These are phyloP conservation scores for Paracamarosporium sp. DNA, from an alignment of 2,329 filamentous ascomycete genomes.

Conservation along the genomic window DNA sequence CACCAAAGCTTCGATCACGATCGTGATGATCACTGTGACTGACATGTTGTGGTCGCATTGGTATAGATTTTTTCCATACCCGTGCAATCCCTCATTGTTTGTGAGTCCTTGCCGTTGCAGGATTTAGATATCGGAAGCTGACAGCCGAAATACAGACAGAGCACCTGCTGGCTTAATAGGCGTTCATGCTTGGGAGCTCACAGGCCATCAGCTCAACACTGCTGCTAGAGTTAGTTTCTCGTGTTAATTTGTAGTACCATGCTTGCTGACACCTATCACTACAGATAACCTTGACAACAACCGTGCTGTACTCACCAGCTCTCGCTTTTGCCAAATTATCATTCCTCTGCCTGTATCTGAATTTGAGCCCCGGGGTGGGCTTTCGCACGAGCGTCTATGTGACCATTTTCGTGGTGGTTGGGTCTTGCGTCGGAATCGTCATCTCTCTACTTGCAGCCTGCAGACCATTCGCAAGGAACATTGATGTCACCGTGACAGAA, in stretches of 20 bases:
- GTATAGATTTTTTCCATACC: constrained; percentile 12
- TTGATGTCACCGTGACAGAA: constrained; percentile 19
- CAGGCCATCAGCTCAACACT: constrained; percentile 19
- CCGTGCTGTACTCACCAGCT: constrained; percentile 18
- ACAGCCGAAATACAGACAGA: constrained; percentile 7
- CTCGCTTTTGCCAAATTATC: constrained; percentile 22
- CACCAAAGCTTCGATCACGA: not conserved
- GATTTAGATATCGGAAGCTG: not conserved
- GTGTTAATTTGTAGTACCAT: not conserved
- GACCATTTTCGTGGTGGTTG: constrained; percentile 25
- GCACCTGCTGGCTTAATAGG: constrained; percentile 18
- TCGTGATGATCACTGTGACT: not conserved
- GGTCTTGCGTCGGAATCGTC: constrained; percentile 21
- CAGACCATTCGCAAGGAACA: constrained; percentile 21
- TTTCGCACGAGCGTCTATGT: constrained; percentile 15
- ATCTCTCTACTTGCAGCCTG: constrained; percentile 25
- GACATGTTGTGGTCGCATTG: not conserved
- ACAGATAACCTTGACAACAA: constrained; percentile 19
- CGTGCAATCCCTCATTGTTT: constrained; percentile 16
- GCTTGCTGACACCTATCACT: constrained; percentile 1
- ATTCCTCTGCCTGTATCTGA: constrained; percentile 20
- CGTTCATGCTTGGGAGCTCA: constrained; percentile 21
- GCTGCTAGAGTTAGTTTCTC: constrained; percentile 10
- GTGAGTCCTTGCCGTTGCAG: not conserved
- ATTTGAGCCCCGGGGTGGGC: constrained; percentile 5